phyloP scores from a whole-genome alignment of 225 moss, liverwort and hornwort species.

The Ulota crispa region DNA sequence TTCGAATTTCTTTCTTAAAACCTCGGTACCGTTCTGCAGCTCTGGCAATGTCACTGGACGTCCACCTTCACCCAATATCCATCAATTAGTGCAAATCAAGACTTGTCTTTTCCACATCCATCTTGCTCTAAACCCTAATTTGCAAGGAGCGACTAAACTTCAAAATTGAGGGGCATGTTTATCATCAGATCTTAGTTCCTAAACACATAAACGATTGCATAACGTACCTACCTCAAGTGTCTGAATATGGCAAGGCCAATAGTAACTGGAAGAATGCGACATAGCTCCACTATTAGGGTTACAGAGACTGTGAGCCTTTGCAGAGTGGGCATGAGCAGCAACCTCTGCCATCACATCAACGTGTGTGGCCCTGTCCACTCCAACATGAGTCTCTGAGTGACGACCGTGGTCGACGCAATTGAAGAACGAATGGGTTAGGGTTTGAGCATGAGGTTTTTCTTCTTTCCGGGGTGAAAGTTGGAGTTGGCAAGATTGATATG shows the following conservation, averaged over 20 bases:
- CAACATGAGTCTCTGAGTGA: background rate
- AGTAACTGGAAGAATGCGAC: background rate
- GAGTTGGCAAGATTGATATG: background rate
- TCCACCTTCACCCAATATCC: conserved; percentile 18
- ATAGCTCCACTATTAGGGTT: background rate
- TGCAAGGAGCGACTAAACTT: background rate
- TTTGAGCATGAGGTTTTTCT: background rate
- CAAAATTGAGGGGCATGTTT: background rate
- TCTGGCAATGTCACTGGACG: conserved; percentile 17
- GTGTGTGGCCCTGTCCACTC: background rate
- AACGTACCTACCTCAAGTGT: conserved; percentile 34
- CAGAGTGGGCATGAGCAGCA: background rate
- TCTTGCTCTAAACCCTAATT: background rate
- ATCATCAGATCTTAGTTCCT: background rate
- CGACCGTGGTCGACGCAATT: background rate
- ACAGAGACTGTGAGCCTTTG: background rate
- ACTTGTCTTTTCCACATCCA: too few relatives aligned
- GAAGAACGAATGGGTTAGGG: background rate
- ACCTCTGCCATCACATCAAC: background rate
- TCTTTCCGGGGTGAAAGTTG: background rate
- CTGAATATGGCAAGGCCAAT: background rate
- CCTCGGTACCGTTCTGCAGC: conserved; percentile 15
- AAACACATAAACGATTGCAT: background rate
- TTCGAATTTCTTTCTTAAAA: conserved; percentile 26
- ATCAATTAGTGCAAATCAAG: background rate